Base-by-base conservation (phyloP, 1,284 basidiomycete genomes). In the Sporisorium exsertum region DNA sequence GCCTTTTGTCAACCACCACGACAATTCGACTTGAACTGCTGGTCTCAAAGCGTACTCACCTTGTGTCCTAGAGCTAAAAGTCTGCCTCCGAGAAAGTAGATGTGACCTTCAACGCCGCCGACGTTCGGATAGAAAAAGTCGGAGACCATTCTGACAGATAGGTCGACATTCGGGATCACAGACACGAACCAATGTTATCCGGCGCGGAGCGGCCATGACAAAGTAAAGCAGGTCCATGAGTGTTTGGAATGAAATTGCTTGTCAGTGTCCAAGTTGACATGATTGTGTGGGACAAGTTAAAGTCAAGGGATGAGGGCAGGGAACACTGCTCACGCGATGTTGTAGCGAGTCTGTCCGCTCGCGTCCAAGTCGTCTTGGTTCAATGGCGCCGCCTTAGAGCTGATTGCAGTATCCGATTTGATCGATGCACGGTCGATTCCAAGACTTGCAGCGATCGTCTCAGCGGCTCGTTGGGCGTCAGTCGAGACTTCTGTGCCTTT, bases 91-190 rank as follows among this genome's bases (percentile, higher is more conserved):
- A 84, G 45, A 70, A 75, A 76, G 87, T 94, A 97, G 56, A 98
- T 95, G 86, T 98, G 95, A 72, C 91, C 95, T 86, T 99, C 97
- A 26, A 99, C 95, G 12, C 97, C 97, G 26, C 97, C 97, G 3
- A 97, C 92, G 72, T 91, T 90, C 0, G 96, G 96, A 83, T 94
- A 92, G 87, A 98, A 99, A 88, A 98, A 99, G 87, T 99, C 96
- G 53, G 92, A 94, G 52, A 98, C 91, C 93, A 99, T 95, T 27
- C 94, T 95, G 59, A 15, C 33, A 27, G 35, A 15, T 16, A 9
- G 29, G n/a, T 32, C 32, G 29, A 35, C 20, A 26, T 15, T 18
- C 26, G 16, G 18, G 13, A 33, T 27, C 59, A 37, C 50, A 24
- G 20, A 26, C 9, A 10, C 22, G n/a, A n/a, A 45, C 5, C 10